phyloP scores from a whole-genome alignment of 1,284 basidiomycete genomes.

The Neonothopanus nambi region DNA sequence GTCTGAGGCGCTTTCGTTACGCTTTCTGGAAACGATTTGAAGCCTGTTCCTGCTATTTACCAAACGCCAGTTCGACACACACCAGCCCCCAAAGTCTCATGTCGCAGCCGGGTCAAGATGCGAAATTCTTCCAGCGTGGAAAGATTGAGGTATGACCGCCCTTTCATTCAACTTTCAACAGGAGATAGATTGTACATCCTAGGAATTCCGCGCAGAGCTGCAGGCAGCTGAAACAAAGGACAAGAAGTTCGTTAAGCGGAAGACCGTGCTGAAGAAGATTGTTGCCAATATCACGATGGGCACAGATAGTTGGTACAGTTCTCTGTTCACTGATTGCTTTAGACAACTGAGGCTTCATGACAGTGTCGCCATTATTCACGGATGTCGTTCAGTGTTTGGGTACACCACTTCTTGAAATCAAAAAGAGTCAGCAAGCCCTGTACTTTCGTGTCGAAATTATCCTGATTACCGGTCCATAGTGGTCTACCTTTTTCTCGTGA shows the following conservation, averaged over 20 bases:
- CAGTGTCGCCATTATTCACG: constrained; percentile 92
- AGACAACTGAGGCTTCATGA: constrained; percentile 23
- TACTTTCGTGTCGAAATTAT: constrained; percentile 9
- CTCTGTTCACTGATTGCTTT: constrained; percentile 25
- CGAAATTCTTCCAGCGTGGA: constrained; percentile 87
- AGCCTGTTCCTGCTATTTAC: too few species aligned
- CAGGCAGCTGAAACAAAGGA: constrained; percentile 89
- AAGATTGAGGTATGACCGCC: constrained; percentile 78
- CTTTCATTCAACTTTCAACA: constrained; percentile 10
- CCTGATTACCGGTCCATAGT: constrained; percentile 47
- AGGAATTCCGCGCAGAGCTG: constrained; percentile 88
- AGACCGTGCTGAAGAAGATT: constrained; percentile 92
- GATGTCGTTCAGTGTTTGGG: constrained; percentile 90
- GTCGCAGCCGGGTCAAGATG: constrained; percentile 77
- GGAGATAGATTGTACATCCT: constrained; percentile 20
- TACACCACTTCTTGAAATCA: constrained; percentile 92
- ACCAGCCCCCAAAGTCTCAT: constrained; percentile 31
- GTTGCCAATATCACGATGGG: constrained; percentile 97
- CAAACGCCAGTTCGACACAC: too few species aligned
- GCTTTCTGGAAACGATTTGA: too few species aligned
- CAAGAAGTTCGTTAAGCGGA: constrained; percentile 90
- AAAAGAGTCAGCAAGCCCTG: constrained; percentile 78
- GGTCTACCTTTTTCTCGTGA: constrained; percentile 92
- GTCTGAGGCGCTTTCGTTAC: too few species aligned
- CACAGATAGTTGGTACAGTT: constrained; percentile 78